Evolutionary conservation across 139 green algal genomes (phyloP).

Genomic region (Microglena sp.): DNA sequence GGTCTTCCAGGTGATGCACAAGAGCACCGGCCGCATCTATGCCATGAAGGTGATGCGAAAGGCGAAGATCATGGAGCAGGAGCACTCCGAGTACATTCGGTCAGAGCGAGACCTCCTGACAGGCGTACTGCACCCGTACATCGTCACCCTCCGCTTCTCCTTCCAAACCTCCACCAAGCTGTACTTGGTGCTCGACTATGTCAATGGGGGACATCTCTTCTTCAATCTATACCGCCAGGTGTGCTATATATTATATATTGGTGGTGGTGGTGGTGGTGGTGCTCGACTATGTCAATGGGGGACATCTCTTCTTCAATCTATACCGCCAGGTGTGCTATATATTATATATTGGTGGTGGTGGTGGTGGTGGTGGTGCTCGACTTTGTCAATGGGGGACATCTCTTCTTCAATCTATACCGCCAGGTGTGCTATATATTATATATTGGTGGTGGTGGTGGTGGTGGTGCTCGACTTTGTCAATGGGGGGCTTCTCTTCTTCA

Average conservation of each 20-base stretch:
- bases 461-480: conserved; percentile 98
- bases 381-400: conserved; percentile 93
- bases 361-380: conserved; percentile 91
- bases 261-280: conserved; percentile 40
- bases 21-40: conserved; percentile 52
- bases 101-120: conserved; percentile 89
- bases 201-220: conserved; percentile 97
- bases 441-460: not conserved
- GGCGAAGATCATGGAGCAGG: conserved; percentile 79
- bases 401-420: conserved; percentile 95
- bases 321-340: conserved; percentile 37
- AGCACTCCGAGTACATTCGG: conserved; percentile 84
- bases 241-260: not conserved
- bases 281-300: conserved; percentile 96
- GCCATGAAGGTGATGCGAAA: conserved; percentile 96
- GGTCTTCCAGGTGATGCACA: conserved; percentile 70
- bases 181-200: conserved; percentile 96
- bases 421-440: not conserved
- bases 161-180: conserved; percentile 82
- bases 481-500: conserved; percentile 94
- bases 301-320: conserved; percentile 96
- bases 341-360: not conserved
- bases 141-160: not conserved
- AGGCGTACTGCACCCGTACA: conserved; percentile 69
- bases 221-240: conserved; percentile 80